phyloP scores from a whole-genome alignment of 2,329 filamentous ascomycete genomes.

The Shiraia bambusicola region DNA sequence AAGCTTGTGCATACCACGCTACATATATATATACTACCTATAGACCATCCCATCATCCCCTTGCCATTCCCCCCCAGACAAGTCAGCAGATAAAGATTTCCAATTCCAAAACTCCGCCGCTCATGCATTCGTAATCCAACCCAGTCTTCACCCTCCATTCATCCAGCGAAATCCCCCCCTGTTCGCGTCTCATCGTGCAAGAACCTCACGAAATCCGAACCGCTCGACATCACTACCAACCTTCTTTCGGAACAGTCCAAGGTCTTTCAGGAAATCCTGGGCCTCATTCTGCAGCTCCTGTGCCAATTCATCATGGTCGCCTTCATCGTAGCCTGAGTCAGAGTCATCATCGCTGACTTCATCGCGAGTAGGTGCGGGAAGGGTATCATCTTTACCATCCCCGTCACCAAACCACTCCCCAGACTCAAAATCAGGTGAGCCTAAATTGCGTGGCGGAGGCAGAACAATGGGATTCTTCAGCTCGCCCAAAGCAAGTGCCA shows the following conservation, averaged over 20 bases:
- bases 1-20: slow-evolving; percentile 6
- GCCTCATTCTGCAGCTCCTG: slow-evolving; percentile 78
- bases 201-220: slow-evolving; percentile 48
- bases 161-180: slow-evolving; percentile 1
- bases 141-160: background rate
- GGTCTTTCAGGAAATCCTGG: slow-evolving; percentile 77
- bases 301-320: slow-evolving; percentile 56
- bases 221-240: slow-evolving; percentile 77
- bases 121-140: slow-evolving; percentile 33
- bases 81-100: background rate
- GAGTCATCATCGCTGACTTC: slow-evolving; percentile 42
- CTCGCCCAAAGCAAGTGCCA: slow-evolving; percentile 81
- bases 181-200: slow-evolving; percentile 22
- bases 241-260: slow-evolving; percentile 80
- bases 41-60: too few relatives aligned
- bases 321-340: slow-evolving; percentile 61
- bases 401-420: slow-evolving; percentile 31
- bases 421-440: slow-evolving; percentile 36
- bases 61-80: too few relatives aligned
- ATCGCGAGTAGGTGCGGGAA: slow-evolving; percentile 32
- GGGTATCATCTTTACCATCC: slow-evolving; percentile 28
- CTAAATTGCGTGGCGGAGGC: slow-evolving; percentile 38
- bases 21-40: background rate
- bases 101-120: slow-evolving; percentile 30
- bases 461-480: slow-evolving; percentile 87